Percentiles rank a stretch among this genome's conserved stretches.
phyloP scores from a whole-genome alignment of 2,329 filamentous ascomycete species.

The Fusarium equiseti region DNA sequence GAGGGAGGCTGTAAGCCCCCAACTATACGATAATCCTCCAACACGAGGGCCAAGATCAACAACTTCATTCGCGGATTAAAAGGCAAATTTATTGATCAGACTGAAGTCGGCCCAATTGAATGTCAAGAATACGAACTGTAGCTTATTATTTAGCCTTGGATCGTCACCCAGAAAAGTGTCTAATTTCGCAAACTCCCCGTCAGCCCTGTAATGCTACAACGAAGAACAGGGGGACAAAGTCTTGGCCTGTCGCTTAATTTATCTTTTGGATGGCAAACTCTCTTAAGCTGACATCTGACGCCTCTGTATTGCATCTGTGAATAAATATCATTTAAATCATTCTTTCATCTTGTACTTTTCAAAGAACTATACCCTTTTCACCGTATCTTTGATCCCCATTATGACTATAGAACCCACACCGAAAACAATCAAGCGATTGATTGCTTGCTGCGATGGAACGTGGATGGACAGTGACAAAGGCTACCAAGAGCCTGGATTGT shows the following conservation, averaged over 20 bases:
- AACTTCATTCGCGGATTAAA: slow-evolving; percentile 4
- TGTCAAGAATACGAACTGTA: background rate
- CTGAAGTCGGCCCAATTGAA: slow-evolving; percentile 2
- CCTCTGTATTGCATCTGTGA: slow-evolving; percentile 11
- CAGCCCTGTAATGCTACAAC: slow-evolving; percentile 34
- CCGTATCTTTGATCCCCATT: background rate
- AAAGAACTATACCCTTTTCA: background rate
- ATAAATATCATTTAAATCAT: background rate
- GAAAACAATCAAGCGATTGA: slow-evolving; percentile 58
- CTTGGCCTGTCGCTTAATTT: slow-evolving; percentile 43
- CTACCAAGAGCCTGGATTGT: slow-evolving; percentile 56
- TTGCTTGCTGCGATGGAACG: slow-evolving; percentile 66
- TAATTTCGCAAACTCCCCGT: slow-evolving; percentile 20
- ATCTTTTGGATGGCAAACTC: slow-evolving; percentile 14
- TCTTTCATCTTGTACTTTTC: background rate
- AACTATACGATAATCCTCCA: background rate
- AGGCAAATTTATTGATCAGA: background rate
- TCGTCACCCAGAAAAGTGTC: slow-evolving; percentile 13
- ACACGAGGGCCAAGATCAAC: background rate
- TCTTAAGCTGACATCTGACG: slow-evolving; percentile 17
- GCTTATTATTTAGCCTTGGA: slow-evolving; percentile 13
- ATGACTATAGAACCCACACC: slow-evolving; percentile 17
- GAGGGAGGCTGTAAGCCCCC: background rate
- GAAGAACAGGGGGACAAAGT: slow-evolving; percentile 30
- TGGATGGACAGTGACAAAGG: slow-evolving; percentile 67